Base-by-base conservation (phyloP, 768 basidiomycete species). In the Mycena maculata region DNA sequence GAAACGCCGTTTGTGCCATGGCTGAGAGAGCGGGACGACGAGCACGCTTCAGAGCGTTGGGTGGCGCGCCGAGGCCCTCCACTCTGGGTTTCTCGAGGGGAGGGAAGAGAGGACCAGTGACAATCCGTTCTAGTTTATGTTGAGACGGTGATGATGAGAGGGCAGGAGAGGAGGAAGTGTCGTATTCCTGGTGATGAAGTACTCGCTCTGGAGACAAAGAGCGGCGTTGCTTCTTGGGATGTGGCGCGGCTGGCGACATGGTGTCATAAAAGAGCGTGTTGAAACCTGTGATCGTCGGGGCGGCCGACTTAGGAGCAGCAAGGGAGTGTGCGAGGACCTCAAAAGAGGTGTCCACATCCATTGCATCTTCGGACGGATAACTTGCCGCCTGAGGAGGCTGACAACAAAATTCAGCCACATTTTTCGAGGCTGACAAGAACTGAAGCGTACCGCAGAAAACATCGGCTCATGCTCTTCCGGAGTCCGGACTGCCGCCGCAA, bases 331-430 rank as follows among this genome's bases (percentile, higher is more conserved):
- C 63, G 72, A 80, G 76, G 52, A 81, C 78, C 49, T 77, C 75
- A 65, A 81, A 84, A 22, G 86, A 86, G 20, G 85, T 84, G 74
- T 95, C 93, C 38, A 94, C 85, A 69, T 95, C 93, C 93, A 94
- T 95, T 31, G 89, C 90, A 76, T 92, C 85, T 71, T 88, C 86
- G 45, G 79, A 80, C 30, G 85, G 83, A 55, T 86, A 85, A 18
- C 82, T 76, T 11, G 80, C 78, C 47, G 78, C 75, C 66, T 79
- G 78, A 20, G 80, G 79, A 55, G 78, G 80, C 81, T 84, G 75
- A 75, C 75, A 73, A 15, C 27, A 23, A 52, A 52, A 47, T 63
- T 67, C 52, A 67, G 61, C 64, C 64, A 62, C 60, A 31, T 54
- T 25, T n/a, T 41, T 11, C 13, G 8, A 23, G 41, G 42, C 55